Conservation (phyloP, 2,329 filamentous ascomycete species). For the Alternaria triticimaculans region DNA sequence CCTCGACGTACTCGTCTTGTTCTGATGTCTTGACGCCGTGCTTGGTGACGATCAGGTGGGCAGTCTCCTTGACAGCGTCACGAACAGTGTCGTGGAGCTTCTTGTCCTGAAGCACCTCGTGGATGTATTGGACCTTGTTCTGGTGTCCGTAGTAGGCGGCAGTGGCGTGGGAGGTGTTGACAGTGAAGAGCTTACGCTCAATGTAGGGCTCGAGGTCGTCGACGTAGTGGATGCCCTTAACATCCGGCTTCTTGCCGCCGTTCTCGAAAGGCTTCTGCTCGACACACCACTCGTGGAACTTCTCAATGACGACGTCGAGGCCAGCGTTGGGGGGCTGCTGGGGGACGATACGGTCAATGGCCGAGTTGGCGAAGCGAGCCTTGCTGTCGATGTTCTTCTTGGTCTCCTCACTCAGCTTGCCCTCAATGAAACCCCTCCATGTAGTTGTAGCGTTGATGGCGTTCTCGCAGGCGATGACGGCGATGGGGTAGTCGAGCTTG, state of each 20-base stretch:
- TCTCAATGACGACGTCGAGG: constrained; percentile 93
- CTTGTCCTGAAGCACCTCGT: constrained; percentile 83
- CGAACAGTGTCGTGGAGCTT: constrained; percentile 81
- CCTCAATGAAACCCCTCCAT: constrained; percentile 78
- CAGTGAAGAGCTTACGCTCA: constrained; percentile 98
- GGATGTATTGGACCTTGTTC: constrained; percentile 83
- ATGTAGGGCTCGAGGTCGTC: constrained; percentile 92
- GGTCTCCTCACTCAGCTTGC: constrained; percentile 72
- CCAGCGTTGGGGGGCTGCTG: constrained; percentile 81
- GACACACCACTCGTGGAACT: constrained; percentile 99
- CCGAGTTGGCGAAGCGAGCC: constrained; percentile 93
- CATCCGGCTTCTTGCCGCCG: constrained; percentile 71
- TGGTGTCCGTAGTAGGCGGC: constrained; percentile 95
- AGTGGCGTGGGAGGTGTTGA: constrained; percentile 97
- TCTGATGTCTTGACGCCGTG: constrained; percentile 77
- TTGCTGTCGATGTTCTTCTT: constrained; percentile 73
- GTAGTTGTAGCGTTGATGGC: constrained; percentile 93
- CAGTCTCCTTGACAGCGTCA: constrained; percentile 83
- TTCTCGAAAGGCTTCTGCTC: constrained; percentile 81
- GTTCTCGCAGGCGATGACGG: constrained; percentile 98
- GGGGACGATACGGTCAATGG: constrained; percentile 97
- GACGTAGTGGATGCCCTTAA: constrained; percentile 92
- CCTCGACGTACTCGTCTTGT: constrained; percentile 86
- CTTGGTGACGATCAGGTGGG: constrained; percentile 83
- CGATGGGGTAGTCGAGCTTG: constrained; percentile 69